Conservation (phyloP, 108 stramenopile genomes). For the Skeletonema marinoi region DNA sequence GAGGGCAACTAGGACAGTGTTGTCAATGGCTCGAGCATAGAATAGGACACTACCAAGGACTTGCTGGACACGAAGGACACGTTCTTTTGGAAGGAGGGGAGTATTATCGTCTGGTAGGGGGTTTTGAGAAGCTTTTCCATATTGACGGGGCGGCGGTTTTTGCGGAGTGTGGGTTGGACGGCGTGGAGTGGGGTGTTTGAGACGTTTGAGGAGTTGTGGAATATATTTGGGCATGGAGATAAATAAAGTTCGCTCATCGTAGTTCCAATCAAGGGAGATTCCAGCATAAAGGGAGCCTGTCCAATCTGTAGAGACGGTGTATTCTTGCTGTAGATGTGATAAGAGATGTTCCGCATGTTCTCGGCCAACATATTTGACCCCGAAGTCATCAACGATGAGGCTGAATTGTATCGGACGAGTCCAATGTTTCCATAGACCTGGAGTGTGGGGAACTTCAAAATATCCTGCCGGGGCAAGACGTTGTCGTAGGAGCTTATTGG, state of each 20-base stretch:
- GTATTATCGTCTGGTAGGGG: not conserved
- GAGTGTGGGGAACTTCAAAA: conserved; percentile 24
- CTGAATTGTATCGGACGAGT: conserved; percentile 24
- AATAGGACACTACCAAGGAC: conserved; percentile 41
- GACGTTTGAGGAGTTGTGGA: conserved; percentile 21
- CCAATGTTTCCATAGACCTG: conserved; percentile 44
- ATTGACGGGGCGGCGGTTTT: not conserved
- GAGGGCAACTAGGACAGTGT: conserved; percentile 32
- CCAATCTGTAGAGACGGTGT: conserved; percentile 31
- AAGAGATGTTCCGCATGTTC: conserved; percentile 47
- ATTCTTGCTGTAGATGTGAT: conserved; percentile 6
- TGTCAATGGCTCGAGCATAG: conserved; percentile 44
- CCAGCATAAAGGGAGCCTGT: conserved; percentile 33
- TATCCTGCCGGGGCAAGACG: conserved; percentile 24
- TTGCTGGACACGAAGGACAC: conserved; percentile 26
- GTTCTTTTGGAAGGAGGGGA: not conserved
- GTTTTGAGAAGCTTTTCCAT: not conserved
- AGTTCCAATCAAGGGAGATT: conserved; percentile 47
- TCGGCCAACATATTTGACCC: conserved; percentile 36
- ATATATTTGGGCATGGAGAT: conserved; percentile 55
- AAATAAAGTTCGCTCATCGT: conserved; percentile 16
- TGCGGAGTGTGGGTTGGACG: too few species aligned
- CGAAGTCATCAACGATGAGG: conserved; percentile 63
- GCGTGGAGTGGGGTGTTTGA: conserved; percentile 37
- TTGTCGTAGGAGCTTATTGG: conserved; percentile 21